Base-by-base conservation (phyloP, 305 asterid species). In the Fraxinus xanthoxyloides region DNA sequence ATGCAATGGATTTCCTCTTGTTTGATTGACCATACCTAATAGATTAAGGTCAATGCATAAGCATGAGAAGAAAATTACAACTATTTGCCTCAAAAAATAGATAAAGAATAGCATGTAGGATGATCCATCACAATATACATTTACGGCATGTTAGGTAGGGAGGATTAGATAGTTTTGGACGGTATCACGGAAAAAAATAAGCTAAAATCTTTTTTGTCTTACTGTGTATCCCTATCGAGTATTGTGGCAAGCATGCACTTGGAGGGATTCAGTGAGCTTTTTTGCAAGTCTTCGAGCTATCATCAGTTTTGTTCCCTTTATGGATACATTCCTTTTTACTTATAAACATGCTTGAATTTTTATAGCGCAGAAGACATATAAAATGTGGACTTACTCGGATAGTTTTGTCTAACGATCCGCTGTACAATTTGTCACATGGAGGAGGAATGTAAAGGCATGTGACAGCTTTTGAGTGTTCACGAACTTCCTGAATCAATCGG, bases 331-430 rank as follows among this genome's bases (percentile, higher is more conserved):
- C n/a, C 65, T 21, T 31, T 17, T 54, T 4, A 7, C 30, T 8
- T 26, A 17, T 31, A n/a, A 13, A 36, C 48, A 74, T 21, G 72
- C 38, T 73, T 79, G 70, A 19, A 56, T 56, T 19, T 56, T 56
- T 56, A 7, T 56, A 1, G 35, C 79, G 0, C 61, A 69, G 8
- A 79, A 15, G 24, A 43, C 73, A 56, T 15, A 19, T 83, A 51
- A 74, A 65, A 76, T 54, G 13, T 5, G 63, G 81, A 72, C 89
- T 81, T 90, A 92, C 98, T 43, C 97, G 86, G 79, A 94, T 92
- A 79, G 98, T 94, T 88, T 90, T 94, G 87, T 94, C 98, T 84
- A 93, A 86, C 26, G 98, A 94, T 79, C 98, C 98, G 72, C 87
- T 93, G 54, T 86, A 93, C 78, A 94, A 48, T 85, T 89, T 94